Evolutionary conservation across 2,329 filamentous ascomycete genomes (phyloP).

Genomic region (Leptographium procerum): DNA sequence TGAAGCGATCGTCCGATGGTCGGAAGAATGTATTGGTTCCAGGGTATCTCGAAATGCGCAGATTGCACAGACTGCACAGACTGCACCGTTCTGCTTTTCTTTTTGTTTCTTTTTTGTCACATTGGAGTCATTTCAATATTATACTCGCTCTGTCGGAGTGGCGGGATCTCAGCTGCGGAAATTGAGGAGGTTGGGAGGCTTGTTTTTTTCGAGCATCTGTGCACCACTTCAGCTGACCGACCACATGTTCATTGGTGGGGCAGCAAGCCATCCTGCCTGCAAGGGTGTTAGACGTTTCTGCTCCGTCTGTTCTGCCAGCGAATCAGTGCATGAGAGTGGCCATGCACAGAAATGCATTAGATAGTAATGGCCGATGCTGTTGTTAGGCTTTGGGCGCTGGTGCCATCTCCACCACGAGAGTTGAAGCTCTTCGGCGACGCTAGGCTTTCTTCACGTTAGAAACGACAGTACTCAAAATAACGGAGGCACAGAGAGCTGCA

Average conservation of each 20-base stretch:
- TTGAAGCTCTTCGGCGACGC: not conserved
- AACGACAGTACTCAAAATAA: not conserved
- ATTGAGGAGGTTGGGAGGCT: conserved; percentile 1
- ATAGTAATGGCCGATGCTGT: not conserved
- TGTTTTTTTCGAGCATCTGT: not conserved
- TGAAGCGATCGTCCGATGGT: not conserved
- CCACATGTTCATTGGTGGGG: not conserved
- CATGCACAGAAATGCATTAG: no score
- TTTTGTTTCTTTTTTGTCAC: not conserved
- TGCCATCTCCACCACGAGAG: not conserved
- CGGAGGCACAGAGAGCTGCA: not conserved
- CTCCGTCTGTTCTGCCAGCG: no score
- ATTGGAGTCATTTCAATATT: not conserved
- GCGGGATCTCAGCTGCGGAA: not conserved
- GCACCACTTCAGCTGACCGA: not conserved
- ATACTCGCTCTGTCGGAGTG: not conserved
- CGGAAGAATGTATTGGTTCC: not conserved
- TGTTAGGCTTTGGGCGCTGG: not conserved
- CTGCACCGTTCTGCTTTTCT: no score
- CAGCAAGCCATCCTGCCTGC: not conserved
- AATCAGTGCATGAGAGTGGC: not conserved
- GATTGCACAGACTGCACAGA: no score
- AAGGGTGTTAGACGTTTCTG: not conserved
- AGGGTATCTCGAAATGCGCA: not conserved
- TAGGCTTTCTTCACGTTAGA: no score